Evolutionary conservation across 75 land plant genomes (phyloP), one percentile per base, ranked within the genome.

Genomic region (Chamaecyparis obtusa): DNA sequence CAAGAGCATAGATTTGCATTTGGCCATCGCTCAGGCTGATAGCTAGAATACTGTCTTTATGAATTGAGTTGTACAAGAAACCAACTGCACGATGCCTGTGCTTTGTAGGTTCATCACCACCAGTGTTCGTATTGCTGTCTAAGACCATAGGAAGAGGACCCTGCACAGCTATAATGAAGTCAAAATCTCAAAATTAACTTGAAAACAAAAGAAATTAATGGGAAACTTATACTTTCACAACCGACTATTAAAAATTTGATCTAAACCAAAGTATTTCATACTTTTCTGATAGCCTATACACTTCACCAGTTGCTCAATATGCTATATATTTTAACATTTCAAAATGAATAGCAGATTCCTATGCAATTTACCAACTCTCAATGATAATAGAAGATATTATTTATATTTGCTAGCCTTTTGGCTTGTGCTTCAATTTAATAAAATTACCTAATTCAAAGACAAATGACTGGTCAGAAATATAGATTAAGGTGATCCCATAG

Each of bases 1-100:
- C 97, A 80, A 98, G 86, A 24, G 97, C 99, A 91, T 95, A 96
- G 81, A 98, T 88, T 76, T 93, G 95, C 89, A 98, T 60, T 80
- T 93, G 95, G 49, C 99, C 97, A 89, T 93, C 94, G 83, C 92
- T 93, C 91, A 93, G 92, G 67, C 96, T 91, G 79, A 93, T 93
- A 55, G 94, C 92, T 41, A 98, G 77, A 87, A 98, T 88, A 86
- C 99, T 95, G 79, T 98, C 99, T 90, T 97, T 95, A 86, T 94
- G 90, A 64, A 94, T 89, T 56, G 89, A 86, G 81, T 91, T 95
- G 87, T 95, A 95, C 17, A 96, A 90, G 84, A 96, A 89, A 84
- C 92, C 85, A 27, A 92, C 92, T 27, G 97, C 96, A 55, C 88
- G 90, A 4, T 92, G 91, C 56, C 91, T 84, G 85, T 88, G 89